Conservation (phyloP, 805 yeast species). For the Saturnispora bothae region DNA sequence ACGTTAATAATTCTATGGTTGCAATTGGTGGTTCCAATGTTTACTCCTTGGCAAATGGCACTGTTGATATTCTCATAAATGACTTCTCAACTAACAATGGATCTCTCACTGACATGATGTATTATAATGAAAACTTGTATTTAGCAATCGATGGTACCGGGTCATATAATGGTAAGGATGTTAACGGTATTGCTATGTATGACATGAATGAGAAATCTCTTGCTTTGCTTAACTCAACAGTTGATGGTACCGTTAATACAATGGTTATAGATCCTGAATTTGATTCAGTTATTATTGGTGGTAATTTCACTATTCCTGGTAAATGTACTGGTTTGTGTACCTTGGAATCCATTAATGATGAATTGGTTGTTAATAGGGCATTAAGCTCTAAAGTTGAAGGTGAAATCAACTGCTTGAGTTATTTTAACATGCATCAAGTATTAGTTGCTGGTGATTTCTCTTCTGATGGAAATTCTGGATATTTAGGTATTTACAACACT, state of each 20-base stretch:
- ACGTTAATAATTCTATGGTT: constrained; percentile 38
- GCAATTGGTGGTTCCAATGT: constrained; percentile 46
- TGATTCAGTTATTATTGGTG: constrained; percentile 55
- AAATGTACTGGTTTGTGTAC: constrained; percentile 56
- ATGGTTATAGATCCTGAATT: constrained; percentile 31
- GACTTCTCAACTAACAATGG: constrained; percentile 15
- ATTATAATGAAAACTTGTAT: constrained; percentile 30
- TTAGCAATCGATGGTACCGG: constrained; percentile 36
- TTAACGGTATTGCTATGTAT: constrained; percentile 43
- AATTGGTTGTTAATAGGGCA: constrained; percentile 26
- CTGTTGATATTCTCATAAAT: constrained; percentile 1
- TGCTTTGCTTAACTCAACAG: constrained; percentile 28
- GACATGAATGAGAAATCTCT: constrained; percentile 34
- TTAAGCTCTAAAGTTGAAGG: constrained; percentile 49
- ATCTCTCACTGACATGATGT: constrained; percentile 24
- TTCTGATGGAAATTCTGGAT: constrained; percentile 21
- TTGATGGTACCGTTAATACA: constrained; percentile 31
- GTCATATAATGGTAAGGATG: constrained; percentile 13
- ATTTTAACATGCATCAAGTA: constrained; percentile 30
- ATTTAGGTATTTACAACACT: constrained; percentile 49
- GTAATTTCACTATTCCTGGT: constrained; percentile 41
- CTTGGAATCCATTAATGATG: constrained; percentile 35
- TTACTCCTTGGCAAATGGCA: constrained; percentile 7
- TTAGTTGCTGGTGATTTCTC: constrained; percentile 45
- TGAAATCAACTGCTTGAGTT: constrained; percentile 41